Evolutionary conservation across 495 filamentous ascomycete genomes (phyloP).

Genomic region (Opeltia flavorubescens): DNA sequence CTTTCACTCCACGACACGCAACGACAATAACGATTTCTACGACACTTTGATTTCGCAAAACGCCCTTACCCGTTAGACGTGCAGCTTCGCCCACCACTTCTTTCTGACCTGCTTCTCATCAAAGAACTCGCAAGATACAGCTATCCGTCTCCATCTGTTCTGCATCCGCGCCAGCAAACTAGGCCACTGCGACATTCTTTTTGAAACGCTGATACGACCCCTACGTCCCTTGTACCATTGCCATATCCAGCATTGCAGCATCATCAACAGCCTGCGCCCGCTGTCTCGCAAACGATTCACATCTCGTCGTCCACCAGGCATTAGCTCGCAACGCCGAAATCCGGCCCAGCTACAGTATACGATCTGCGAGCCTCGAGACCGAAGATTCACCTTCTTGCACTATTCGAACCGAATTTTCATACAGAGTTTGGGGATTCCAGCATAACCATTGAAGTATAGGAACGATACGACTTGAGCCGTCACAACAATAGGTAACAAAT

Average conservation of each 20-base stretch:
- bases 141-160: conserved; percentile 18
- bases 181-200: conserved; percentile 6
- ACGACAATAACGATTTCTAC: conserved; percentile 13
- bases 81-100: conserved; percentile 16
- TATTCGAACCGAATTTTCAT: too few species aligned
- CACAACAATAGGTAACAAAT: too few species aligned
- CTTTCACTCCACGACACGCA: conserved; percentile 8
- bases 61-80: conserved; percentile 17
- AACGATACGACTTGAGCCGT: too few species aligned
- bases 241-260: neutral
- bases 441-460: too few species aligned
- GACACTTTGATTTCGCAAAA: conserved; percentile 10
- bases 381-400: too few species aligned
- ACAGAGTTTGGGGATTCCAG: too few species aligned
- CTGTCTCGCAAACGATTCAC: too few species aligned
- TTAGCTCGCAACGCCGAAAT: too few species aligned
- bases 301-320: too few species aligned
- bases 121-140: conserved; percentile 18
- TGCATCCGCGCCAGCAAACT: conserved; percentile 17
- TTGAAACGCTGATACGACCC: conserved; percentile 47
- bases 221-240: conserved; percentile 24
- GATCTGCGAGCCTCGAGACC: too few species aligned
- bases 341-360: too few species aligned
- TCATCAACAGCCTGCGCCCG: neutral
- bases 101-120: conserved; percentile 20